Evolutionary conservation across 352 stramenopile genomes (phyloP), one percentile per base, ranked within the genome.

Genomic region (Phytopythium boreale): DNA sequence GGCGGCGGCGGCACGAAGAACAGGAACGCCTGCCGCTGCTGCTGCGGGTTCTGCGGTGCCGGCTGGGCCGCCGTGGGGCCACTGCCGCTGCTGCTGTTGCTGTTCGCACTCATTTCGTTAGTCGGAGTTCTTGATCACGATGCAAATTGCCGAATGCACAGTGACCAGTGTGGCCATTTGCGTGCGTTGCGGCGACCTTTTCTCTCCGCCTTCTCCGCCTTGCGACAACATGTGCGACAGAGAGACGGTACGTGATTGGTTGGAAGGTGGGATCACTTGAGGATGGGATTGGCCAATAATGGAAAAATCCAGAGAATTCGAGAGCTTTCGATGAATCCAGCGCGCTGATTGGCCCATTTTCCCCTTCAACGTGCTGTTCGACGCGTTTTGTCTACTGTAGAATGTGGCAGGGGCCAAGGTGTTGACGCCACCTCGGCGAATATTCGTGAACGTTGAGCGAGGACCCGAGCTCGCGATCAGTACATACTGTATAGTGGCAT

Each of bases 1-100:
- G 87, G 76, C 34, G 83, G 81, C 39, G 82, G 77, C 24, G 78
- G 80, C 12, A 90, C 62, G 59, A 88, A 67, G 69, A 89, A 89
- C 50, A 83, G 41, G 58, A 83, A 70, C 59, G 64, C 64, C 26
- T 58, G 64, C 39, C 71, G 59, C 26, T 51, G 63, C 29, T 71
- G 50, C 43, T 46, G 27, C 58, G 41, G 27, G 11, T 27, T 37
- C 9, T 39, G 44, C 10, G 61, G 41, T 17, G 53, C 51, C 14
- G 70, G 57, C 55, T 68, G 63, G 11, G 69, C 37, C 26, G 67
- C 58, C 24, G 65, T 74, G 24, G 70, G 52, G 1, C 56, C 62
- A 11, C 52, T 27, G 29, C 62, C 64, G 56, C 57, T 68, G 46
- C 57, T 61, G 27, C 46, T 61, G 59, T 66, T 70, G 64, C 31